Conservation (phyloP, 495 filamentous ascomycete genomes). For the Lasiosphaeria ovina region DNA sequence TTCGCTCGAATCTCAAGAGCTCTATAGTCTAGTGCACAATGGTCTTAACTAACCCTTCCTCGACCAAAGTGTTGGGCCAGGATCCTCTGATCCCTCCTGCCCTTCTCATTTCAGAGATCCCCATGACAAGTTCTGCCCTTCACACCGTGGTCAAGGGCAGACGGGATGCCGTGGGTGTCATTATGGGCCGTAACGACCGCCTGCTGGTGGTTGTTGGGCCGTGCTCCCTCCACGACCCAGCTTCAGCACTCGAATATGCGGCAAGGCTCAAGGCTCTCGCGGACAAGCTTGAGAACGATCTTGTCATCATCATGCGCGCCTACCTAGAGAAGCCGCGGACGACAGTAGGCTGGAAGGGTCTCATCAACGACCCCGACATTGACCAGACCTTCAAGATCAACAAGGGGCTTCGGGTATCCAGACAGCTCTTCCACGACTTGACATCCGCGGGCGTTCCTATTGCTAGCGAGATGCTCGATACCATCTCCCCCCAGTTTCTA, state of each 20-base stretch:
- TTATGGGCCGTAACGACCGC: conserved; percentile 75
- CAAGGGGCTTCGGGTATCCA: conserved; percentile 87
- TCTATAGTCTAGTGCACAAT: neutral
- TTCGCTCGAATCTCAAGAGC: no score
- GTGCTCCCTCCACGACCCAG: conserved; percentile 96
- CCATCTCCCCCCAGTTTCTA: conserved; percentile 92
- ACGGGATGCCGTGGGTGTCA: conserved; percentile 75
- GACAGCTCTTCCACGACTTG: conserved; percentile 87
- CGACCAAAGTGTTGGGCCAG: conserved; percentile 77
- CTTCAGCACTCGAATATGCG: conserved; percentile 83
- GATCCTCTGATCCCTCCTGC: conserved; percentile 90
- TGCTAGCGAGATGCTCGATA: conserved; percentile 96
- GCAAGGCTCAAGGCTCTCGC: conserved; percentile 69
- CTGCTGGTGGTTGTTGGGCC: conserved; percentile 93
- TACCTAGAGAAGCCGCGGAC: conserved; percentile 99
- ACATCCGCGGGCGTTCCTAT: conserved; percentile 86
- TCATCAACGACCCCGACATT: conserved; percentile 99
- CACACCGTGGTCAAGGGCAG: conserved; percentile 80
- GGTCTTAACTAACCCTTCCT: conserved; percentile 20
- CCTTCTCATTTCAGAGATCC: conserved; percentile 84
- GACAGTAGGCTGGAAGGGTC: conserved; percentile 98
- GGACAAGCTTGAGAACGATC: conserved; percentile 72
- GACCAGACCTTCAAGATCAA: conserved; percentile 98
- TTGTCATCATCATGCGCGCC: conserved; percentile 94
- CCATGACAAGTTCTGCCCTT: conserved; percentile 61